Evolutionary conservation across 495 filamentous ascomycete genomes (phyloP).

Genomic region (Sabuloglossum arenarium): DNA sequence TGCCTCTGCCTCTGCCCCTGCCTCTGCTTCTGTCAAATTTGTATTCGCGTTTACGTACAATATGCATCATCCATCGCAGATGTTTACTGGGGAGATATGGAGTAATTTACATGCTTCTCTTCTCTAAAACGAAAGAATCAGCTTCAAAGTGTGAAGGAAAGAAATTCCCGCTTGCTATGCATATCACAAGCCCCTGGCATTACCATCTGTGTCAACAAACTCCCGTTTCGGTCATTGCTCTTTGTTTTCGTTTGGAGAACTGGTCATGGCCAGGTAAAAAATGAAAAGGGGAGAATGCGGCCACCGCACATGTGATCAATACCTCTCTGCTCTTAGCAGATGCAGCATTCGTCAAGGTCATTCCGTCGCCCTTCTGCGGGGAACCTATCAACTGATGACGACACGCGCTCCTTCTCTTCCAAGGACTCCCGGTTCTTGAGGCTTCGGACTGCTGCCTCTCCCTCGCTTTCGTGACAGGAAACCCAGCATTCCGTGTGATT

Average conservation of each 20-base stretch:
- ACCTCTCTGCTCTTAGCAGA: not conserved
- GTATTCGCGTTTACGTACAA: too few species aligned
- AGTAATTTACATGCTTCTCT: too few species aligned
- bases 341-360: not conserved
- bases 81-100: too few species aligned
- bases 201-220: not conserved
- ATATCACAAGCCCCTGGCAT: not conserved
- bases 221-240: not conserved
- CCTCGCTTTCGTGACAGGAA: slow-evolving; percentile 81
- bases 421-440: slow-evolving; percentile 77
- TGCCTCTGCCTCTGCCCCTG: too few species aligned
- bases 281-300: not conserved
- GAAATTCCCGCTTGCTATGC: slow-evolving; percentile 1
- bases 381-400: slow-evolving; percentile 22
- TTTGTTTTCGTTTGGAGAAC: not conserved
- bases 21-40: too few species aligned
- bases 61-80: too few species aligned
- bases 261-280: not conserved
- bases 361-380: not conserved
- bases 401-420: slow-evolving; percentile 88
- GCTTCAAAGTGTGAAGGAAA: not conserved
- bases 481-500: slow-evolving; percentile 62
- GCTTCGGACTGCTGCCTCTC: slow-evolving; percentile 77
- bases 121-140: too few species aligned
- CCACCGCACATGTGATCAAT: not conserved